These are phyloP conservation scores for Coniochaeta ligniaria DNA, from an alignment of 2,329 filamentous ascomycete genomes.

Conservation along the genomic window DNA sequence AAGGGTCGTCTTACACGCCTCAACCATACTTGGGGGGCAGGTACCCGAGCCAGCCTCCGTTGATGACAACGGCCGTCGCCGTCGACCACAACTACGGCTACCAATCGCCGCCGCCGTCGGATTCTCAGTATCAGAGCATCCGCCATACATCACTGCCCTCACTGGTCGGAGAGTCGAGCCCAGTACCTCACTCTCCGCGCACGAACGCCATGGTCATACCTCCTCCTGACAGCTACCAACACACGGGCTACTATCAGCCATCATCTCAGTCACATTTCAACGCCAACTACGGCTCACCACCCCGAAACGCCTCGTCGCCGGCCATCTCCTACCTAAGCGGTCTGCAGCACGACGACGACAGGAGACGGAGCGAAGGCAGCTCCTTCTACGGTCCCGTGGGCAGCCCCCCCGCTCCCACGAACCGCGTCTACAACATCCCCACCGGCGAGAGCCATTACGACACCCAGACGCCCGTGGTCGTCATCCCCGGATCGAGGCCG, in stretches of 20 bases:
- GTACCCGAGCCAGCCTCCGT: neutral
- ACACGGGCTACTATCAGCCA: neutral
- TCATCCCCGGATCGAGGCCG: constrained; percentile 6
- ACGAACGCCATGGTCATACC: neutral
- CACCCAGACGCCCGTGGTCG: constrained; percentile 17
- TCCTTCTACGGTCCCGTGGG: neutral
- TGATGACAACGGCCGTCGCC: neutral
- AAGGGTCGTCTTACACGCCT: neutral
- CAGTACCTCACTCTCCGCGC: neutral
- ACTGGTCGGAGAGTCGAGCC: neutral
- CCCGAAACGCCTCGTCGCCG: neutral
- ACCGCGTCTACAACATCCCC: neutral
- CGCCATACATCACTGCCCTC: neutral
- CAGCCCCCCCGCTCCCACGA: neutral
- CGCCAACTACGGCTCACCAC: neutral
- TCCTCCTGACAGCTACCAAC: neutral
- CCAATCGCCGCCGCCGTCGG: neutral
- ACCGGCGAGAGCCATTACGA: constrained; percentile 7
- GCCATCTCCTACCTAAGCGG: neutral
- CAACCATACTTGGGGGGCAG: neutral
- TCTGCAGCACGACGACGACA: neutral
- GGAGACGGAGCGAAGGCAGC: neutral
- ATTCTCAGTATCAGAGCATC: neutral
- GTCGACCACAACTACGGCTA: neutral
- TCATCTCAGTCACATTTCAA: neutral